Evolutionary conservation across 163 green algal species (phyloP).

Genomic region (Coccomyxa subellipsoidea): DNA sequence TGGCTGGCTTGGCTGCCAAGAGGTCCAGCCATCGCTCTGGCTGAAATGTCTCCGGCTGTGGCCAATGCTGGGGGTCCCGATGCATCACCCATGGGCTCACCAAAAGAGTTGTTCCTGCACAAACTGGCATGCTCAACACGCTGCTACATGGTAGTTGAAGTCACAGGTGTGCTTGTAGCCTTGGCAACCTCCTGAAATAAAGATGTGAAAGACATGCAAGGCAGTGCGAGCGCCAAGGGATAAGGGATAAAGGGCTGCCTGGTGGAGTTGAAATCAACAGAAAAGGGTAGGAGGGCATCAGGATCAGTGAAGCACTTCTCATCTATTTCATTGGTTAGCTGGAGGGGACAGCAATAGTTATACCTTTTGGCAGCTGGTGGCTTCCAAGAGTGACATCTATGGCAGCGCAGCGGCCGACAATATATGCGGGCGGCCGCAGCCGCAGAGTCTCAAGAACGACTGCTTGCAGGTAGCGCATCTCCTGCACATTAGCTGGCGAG

Average conservation of each 20-base stretch:
- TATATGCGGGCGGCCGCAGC: constrained; percentile 80
- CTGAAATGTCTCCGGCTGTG: constrained; percentile 48
- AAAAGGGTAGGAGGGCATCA: too few species aligned
- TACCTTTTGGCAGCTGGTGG: constrained; percentile 23
- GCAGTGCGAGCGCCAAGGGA: too few species aligned
- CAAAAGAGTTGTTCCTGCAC: constrained; percentile 62
- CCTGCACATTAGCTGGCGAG: constrained; percentile 9
- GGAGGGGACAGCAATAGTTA: too few species aligned
- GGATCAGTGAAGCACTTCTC: too few species aligned
- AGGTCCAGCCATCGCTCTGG: constrained; percentile 63
- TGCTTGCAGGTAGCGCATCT: constrained; percentile 58
- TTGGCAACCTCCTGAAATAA: too few species aligned
- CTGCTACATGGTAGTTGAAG: neutral
- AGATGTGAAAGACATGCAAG: too few species aligned
- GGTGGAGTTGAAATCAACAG: too few species aligned
- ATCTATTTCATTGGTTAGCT: too few species aligned
- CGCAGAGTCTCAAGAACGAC: constrained; percentile 80
- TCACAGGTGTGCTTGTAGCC: too few species aligned
- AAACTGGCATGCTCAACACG: neutral
- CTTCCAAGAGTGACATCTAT: constrained; percentile 11
- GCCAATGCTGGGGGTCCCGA: constrained; percentile 69
- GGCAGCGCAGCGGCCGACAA: constrained; percentile 72
- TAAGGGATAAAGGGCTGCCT: too few species aligned
- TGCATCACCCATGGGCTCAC: constrained; percentile 81
- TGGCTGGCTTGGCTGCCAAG: constrained; percentile 1